Evolutionary conservation across 2,329 filamentous ascomycete species (phyloP).

Genomic region (Xylaria sp.): DNA sequence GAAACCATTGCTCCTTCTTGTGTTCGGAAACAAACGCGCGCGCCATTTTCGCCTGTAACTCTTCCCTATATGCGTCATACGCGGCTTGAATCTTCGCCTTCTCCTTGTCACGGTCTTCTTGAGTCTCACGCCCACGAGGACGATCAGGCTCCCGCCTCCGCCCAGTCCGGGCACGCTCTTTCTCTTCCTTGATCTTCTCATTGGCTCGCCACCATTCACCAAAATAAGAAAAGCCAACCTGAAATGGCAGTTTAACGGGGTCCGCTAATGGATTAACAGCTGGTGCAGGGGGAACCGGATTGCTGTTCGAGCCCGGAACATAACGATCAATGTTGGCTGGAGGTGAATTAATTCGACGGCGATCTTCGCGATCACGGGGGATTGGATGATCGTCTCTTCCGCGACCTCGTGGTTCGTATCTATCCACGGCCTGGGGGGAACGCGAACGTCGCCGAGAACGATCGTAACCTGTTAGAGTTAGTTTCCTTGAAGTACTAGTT

Average conservation of each 20-base stretch:
- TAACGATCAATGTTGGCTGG: conserved; percentile 84
- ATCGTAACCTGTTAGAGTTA: conserved; percentile 61
- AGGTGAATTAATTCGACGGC: conserved; percentile 69
- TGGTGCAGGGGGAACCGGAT: conserved; percentile 56
- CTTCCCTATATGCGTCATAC: conserved; percentile 74
- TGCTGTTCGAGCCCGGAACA: conserved; percentile 75
- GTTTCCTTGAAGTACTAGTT: conserved; percentile 15
- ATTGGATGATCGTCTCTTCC: conserved; percentile 73
- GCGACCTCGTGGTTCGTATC: conserved; percentile 77
- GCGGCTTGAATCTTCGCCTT: conserved; percentile 79
- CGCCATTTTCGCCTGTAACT: conserved; percentile 81
- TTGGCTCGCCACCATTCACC: conserved; percentile 88
- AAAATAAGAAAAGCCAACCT: conserved; percentile 87
- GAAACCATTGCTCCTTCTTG: conserved; percentile 98
- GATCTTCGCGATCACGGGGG: conserved; percentile 64
- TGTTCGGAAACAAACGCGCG: conserved; percentile 90
- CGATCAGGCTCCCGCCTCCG: conserved; percentile 73
- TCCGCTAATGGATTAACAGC: conserved; percentile 75
- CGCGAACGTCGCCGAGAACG: conserved; percentile 72
- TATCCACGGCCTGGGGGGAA: conserved; percentile 76
- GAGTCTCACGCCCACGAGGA: conserved; percentile 70
- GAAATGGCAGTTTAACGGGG: conserved; percentile 77
- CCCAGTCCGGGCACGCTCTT: conserved; percentile 75
- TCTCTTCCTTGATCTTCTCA: conserved; percentile 84
- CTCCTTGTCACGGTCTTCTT: conserved; percentile 82